These are phyloP conservation scores for Penicillium digitatum DNA, from an alignment of 2,329 filamentous ascomycete species.

Conservation along the genomic window DNA sequence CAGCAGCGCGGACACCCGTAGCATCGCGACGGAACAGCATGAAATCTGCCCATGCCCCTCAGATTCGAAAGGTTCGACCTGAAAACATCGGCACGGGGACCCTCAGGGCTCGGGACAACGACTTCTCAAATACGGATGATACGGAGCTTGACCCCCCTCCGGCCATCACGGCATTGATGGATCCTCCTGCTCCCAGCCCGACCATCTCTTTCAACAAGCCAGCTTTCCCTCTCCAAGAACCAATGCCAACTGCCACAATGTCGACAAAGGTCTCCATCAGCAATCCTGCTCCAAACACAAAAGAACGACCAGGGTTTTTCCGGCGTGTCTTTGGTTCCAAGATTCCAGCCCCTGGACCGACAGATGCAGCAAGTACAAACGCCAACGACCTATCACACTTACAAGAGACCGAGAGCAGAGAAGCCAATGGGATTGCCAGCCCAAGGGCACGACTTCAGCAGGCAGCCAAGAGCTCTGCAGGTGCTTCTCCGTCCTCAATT, in stretches of 20 bases:
- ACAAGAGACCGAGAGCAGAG: constrained; percentile 27
- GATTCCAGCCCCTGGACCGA: constrained; percentile 37
- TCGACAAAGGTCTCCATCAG: constrained; percentile 2
- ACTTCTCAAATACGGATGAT: constrained; percentile 27
- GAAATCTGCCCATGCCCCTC: constrained; percentile 41
- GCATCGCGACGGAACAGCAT: constrained; percentile 42
- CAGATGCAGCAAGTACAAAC: constrained; percentile 17
- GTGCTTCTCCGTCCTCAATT: constrained; percentile 16
- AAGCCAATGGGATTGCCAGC: constrained; percentile 17
- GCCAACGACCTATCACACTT: constrained; percentile 20
- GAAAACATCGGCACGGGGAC: constrained; percentile 40
- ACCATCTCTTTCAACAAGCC: constrained; percentile 51
- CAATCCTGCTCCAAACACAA: constrained; percentile 37
- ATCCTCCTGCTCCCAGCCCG: constrained; percentile 52
- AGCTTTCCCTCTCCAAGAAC: constrained; percentile 39
- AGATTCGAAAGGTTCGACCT: constrained; percentile 35
- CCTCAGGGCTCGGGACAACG: constrained; percentile 31
- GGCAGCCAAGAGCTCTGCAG: constrained; percentile 23
- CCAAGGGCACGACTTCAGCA: constrained; percentile 28
- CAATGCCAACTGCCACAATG: constrained; percentile 30
- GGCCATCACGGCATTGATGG: constrained; percentile 43
- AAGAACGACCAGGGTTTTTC: constrained; percentile 84
- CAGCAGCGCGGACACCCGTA: constrained; percentile 31
- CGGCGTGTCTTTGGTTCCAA: constrained; percentile 82
- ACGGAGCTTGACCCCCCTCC: constrained; percentile 37